Conservation (phyloP, 2,329 filamentous ascomycete species). For the Fusarium sp. region DNA sequence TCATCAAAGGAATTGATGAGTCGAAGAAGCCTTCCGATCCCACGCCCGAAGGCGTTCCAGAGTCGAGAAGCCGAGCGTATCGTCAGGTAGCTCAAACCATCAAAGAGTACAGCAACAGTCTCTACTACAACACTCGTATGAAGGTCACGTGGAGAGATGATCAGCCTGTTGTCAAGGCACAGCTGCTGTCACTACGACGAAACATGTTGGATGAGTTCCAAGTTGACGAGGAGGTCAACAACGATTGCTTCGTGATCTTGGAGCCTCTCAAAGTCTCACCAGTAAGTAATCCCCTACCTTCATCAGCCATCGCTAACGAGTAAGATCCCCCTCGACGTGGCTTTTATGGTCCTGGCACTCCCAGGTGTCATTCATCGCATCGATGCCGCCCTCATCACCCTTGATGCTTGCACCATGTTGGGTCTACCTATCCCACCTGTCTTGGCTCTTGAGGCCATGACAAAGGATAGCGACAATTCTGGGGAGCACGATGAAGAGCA, state of each 20-base stretch:
- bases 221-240: slow-evolving; percentile 60
- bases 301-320: neutral
- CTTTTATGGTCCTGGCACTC: slow-evolving; percentile 79
- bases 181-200: slow-evolving; percentile 80
- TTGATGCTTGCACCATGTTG: slow-evolving; percentile 78
- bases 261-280: slow-evolving; percentile 82
- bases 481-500: slow-evolving; percentile 77
- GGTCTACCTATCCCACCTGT: slow-evolving; percentile 73
- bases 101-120: slow-evolving; percentile 84
- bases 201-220: slow-evolving; percentile 82
- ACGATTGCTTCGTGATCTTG: slow-evolving; percentile 76
- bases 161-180: slow-evolving; percentile 86
- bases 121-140: slow-evolving; percentile 72
- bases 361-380: slow-evolving; percentile 88
- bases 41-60: slow-evolving; percentile 69
- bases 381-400: slow-evolving; percentile 82
- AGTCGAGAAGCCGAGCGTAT: slow-evolving; percentile 59
- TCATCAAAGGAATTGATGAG: slow-evolving; percentile 64
- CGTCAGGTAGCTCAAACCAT: slow-evolving; percentile 68
- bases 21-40: slow-evolving; percentile 73
- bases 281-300: slow-evolving; percentile 60
- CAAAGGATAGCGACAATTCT: slow-evolving; percentile 90
- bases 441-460: slow-evolving; percentile 88
- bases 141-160: slow-evolving; percentile 67
- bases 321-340: slow-evolving; percentile 76